These are phyloP conservation scores for Wickerhamomyces subpelliculosus DNA, from an alignment of 805 yeast species.

Conservation along the genomic window DNA sequence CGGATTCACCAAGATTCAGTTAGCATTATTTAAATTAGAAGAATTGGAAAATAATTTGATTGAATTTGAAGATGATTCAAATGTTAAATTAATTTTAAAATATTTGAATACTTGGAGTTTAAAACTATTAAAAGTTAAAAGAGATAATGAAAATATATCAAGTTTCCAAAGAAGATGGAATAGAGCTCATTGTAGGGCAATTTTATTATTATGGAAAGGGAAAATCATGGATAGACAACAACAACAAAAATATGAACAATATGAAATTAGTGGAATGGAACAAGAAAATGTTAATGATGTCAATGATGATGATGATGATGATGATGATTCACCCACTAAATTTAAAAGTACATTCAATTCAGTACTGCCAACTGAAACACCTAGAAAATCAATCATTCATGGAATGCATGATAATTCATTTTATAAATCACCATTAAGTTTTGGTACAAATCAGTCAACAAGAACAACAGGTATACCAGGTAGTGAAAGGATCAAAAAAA, in stretches of 20 bases:
- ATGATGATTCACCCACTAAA: constrained; percentile 14
- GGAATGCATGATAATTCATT: neutral
- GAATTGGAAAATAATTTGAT: constrained; percentile 13
- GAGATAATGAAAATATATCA: constrained; percentile 27
- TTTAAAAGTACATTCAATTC: neutral
- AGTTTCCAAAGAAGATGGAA: constrained; percentile 31
- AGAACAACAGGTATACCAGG: constrained; percentile 26
- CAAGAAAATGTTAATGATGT: constrained; percentile 13
- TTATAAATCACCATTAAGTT: neutral
- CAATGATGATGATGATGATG: neutral
- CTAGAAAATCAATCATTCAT: constrained; percentile 8
- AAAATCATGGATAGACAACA: constrained; percentile 7
- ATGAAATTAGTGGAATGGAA: constrained; percentile 3
- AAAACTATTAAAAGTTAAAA: constrained; percentile 23
- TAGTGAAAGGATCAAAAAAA: constrained; percentile 27
- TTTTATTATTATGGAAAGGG: constrained; percentile 28
- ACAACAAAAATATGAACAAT: neutral
- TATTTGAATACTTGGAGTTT: constrained; percentile 28
- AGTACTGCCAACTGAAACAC: constrained; percentile 14
- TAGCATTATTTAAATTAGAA: constrained; percentile 7
- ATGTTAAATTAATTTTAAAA: constrained; percentile 16
- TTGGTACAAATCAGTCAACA: neutral
- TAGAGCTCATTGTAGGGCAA: constrained; percentile 30
- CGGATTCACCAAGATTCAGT: constrained; percentile 20
- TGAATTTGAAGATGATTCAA: constrained; percentile 18